Percentiles rank a stretch among this genome's conserved stretches.
Evolutionary conservation across 129 eudicot species (phyloP).

Genomic region (Pittosporum tobira): DNA sequence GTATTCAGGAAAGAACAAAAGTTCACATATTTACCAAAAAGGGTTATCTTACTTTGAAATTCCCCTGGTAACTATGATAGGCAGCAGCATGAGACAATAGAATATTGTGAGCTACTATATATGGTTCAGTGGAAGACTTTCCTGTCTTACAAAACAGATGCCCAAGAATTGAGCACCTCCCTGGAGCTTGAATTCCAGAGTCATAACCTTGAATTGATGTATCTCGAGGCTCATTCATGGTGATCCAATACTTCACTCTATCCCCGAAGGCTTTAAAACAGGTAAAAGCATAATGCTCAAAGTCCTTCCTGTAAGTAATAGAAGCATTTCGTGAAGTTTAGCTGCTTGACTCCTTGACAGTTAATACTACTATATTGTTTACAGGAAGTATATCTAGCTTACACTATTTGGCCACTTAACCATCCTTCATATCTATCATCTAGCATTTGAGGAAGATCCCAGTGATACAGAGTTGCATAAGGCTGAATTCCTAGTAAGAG

Average conservation of each 20-base stretch:
- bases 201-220: constrained; percentile 84
- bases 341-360: not conserved
- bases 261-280: constrained; percentile 83
- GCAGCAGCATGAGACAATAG: constrained; percentile 76
- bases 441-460: constrained; percentile 97
- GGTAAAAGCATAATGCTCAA: constrained; percentile 61
- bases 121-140: constrained; percentile 73
- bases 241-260: constrained; percentile 90
- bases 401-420: constrained; percentile 61
- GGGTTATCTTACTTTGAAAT: constrained; percentile 69
- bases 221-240: constrained; percentile 91
- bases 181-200: constrained; percentile 83
- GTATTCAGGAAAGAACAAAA: not conserved
- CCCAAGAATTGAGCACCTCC: constrained; percentile 76
- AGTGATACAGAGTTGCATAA: constrained; percentile 78
- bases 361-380: not conserved
- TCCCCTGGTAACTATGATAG: constrained; percentile 48
- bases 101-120: constrained; percentile 83
- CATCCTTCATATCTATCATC: constrained; percentile 84
- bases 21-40: not conserved
- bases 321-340: constrained; percentile 3
- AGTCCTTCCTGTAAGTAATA: constrained; percentile 56
- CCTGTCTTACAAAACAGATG: constrained; percentile 72
- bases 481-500: constrained; percentile 72
- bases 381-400: constrained; percentile 3